phyloP scores from a whole-genome alignment of 208 protist genomes.

The Leishmania lainsoni region DNA sequence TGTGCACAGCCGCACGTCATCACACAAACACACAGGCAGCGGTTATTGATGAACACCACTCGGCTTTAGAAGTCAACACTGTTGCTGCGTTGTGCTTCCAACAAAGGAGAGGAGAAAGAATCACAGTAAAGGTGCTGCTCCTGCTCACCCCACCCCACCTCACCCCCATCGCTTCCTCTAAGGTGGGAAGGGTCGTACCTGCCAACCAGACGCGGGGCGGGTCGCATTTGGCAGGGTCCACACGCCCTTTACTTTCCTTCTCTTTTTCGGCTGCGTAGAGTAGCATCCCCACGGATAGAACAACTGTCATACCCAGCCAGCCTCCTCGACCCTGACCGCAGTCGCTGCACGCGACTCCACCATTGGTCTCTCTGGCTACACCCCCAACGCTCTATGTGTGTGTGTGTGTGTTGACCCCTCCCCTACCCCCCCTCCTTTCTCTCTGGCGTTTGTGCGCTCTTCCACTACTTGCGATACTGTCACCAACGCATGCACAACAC shows the following conservation, averaged over 20 bases:
- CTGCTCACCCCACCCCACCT: background rate
- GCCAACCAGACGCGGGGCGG: background rate
- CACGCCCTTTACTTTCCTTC: background rate
- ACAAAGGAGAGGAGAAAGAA: background rate
- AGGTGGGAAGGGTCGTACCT: background rate
- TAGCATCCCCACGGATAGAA: background rate
- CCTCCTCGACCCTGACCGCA: background rate
- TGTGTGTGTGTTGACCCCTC: background rate
- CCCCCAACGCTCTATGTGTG: background rate
- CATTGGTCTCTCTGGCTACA: background rate
- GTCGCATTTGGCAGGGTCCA: background rate
- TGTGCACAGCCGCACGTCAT: too few relatives aligned
- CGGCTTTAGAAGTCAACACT: background rate
- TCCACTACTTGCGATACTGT: background rate
- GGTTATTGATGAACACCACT: background rate
- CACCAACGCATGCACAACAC: background rate
- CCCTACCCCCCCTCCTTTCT: background rate
- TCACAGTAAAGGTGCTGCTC: background rate
- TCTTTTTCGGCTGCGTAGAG: background rate
- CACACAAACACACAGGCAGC: background rate
- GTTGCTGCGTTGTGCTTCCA: background rate
- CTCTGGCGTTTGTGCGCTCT: background rate
- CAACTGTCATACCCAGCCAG: background rate
- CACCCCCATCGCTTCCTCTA: background rate
- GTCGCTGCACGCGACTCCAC: background rate